These are phyloP conservation scores for Lasiodiplodia sp. DNA, from an alignment of 2,329 filamentous ascomycete species.

Conservation along the genomic window DNA sequence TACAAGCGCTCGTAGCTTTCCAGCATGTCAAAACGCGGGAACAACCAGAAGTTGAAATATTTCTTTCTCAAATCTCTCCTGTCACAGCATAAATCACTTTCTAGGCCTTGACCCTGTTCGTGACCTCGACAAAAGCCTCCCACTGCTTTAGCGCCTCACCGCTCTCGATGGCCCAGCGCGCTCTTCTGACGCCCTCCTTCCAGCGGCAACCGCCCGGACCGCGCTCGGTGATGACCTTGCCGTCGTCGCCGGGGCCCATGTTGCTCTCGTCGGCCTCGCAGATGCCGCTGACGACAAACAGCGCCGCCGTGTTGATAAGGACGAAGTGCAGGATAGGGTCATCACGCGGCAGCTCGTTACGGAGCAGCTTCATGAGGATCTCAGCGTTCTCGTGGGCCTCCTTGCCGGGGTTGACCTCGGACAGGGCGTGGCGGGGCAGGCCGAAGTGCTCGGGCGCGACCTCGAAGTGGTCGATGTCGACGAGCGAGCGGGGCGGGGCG, in stretches of 20 bases:
- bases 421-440: conserved; percentile 74
- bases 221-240: conserved; percentile 78
- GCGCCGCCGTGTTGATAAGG: conserved; percentile 87
- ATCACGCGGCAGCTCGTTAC: conserved; percentile 73
- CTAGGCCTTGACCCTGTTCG: conserved; percentile 59
- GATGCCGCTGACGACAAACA: conserved; percentile 84
- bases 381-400: conserved; percentile 85
- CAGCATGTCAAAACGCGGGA: no score
- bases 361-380: conserved; percentile 79
- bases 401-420: conserved; percentile 82
- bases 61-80: no score
- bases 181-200: conserved; percentile 92
- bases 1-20: no score
- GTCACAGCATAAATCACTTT: neutral
- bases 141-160: conserved; percentile 86
- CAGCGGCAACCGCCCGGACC: conserved; percentile 88
- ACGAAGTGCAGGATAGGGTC: conserved; percentile 93
- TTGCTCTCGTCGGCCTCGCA: conserved; percentile 82
- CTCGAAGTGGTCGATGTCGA: conserved; percentile 76
- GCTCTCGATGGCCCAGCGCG: conserved; percentile 86
- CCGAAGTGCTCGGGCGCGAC: conserved; percentile 89
- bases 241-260: conserved; percentile 83
- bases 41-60: no score
- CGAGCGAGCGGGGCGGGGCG: conserved; percentile 51
- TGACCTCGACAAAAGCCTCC: conserved; percentile 82